Evolutionary conservation across 331 rosid species (phyloP).

Genomic region (Pyracantha coccinea): DNA sequence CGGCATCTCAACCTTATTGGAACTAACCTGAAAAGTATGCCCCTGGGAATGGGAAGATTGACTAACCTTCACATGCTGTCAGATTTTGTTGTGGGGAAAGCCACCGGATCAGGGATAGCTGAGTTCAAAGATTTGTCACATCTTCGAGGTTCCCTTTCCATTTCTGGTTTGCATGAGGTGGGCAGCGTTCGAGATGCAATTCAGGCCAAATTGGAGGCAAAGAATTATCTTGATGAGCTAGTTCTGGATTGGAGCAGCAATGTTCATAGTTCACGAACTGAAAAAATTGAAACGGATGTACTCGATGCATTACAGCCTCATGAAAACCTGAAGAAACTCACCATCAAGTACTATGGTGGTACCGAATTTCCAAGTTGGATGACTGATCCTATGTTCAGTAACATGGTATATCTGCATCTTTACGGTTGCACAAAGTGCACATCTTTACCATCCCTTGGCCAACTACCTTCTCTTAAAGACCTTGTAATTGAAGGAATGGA

Average conservation of each 20-base stretch:
- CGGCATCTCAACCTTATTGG: constrained; percentile 6
- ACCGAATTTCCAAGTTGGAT: constrained; percentile 20
- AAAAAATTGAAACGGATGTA: constrained; percentile 3
- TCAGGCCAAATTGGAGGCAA: constrained; percentile 13
- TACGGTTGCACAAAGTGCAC: constrained; percentile 13
- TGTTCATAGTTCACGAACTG: constrained; percentile 10
- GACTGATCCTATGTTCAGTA: constrained; percentile 2
- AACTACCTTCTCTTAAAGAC: constrained; percentile 14
- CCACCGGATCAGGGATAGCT: constrained; percentile 4
- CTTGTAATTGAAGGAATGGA: constrained; percentile 6
- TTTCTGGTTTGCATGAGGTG: constrained; percentile 23
- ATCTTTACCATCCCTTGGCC: constrained; percentile 36
- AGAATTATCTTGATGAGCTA: constrained; percentile 17
- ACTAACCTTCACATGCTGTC: constrained; percentile 6
- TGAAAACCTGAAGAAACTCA: constrained; percentile 5
- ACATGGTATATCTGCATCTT: constrained; percentile 2
- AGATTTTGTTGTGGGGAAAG: constrained; percentile 17
- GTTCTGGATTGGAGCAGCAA: constrained; percentile 25
- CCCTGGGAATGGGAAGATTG: not conserved
- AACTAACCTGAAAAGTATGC: constrained; percentile 2
- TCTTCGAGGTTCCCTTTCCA: constrained; percentile 21
- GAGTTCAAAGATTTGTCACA: constrained; percentile 19
- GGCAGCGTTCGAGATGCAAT: constrained; percentile 16
- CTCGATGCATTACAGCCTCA: constrained; percentile 24
- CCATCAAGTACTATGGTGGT: constrained; percentile 12